A percentile compares a stretch with the other conserved stretches of the same genome.
Conservation (phyloP, 2,329 filamentous ascomycete species). For the Sporothrix curviconia region DNA sequence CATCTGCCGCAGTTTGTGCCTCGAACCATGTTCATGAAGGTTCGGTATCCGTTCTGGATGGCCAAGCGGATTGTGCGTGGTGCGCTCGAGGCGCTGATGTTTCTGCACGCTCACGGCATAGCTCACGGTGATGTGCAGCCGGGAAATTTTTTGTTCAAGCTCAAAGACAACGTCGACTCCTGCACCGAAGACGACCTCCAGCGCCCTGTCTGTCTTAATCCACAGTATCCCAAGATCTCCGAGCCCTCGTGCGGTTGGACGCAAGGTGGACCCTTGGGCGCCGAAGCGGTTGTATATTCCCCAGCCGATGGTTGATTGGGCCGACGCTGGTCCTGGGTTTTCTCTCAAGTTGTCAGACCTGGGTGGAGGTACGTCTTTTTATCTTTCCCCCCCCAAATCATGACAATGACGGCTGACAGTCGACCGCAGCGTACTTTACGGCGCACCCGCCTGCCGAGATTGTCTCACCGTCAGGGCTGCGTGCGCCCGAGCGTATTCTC, state of each 20-base stretch:
- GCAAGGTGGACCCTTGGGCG: neutral
- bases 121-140: constrained; percentile 16
- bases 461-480: neutral
- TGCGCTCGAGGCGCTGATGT: neutral
- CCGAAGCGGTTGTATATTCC: neutral
- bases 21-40: neutral
- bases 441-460: too few relatives aligned
- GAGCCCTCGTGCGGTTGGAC: neutral
- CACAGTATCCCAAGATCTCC: too few relatives aligned
- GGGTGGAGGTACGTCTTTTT: too few relatives aligned
- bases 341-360: too few relatives aligned
- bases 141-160: constrained; percentile 20
- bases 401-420: too few relatives aligned
- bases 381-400: too few relatives aligned
- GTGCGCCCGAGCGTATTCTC: neutral
- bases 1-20: neutral
- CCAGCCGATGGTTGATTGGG: neutral
- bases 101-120: constrained; percentile 14
- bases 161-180: neutral
- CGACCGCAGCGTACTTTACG: too few relatives aligned
- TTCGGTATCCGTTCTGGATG: constrained; percentile 3
- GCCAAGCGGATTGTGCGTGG: constrained; percentile 5
- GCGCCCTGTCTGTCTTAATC: too few relatives aligned
- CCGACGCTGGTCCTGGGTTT: too few relatives aligned
- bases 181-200: too few relatives aligned